Evolutionary conservation across 495 filamentous ascomycete species (phyloP).

Genomic region (Podospora sp.): DNA sequence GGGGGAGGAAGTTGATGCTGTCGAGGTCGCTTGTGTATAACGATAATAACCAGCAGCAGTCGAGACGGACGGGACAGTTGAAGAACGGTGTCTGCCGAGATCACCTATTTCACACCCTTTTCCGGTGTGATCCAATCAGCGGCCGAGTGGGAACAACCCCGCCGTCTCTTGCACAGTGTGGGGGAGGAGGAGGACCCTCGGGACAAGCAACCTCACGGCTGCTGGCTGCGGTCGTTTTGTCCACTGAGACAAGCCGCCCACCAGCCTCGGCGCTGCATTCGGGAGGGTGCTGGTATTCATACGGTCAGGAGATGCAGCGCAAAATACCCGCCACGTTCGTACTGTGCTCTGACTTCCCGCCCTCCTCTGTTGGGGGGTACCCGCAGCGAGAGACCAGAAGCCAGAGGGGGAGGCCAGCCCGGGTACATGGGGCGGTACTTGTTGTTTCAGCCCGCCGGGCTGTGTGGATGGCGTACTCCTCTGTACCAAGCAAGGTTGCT

Average conservation of each 20-base stretch:
- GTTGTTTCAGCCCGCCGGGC: not conserved
- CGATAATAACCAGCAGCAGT: not conserved
- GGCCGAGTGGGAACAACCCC: not conserved
- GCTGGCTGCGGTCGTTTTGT: slow-evolving; percentile 7
- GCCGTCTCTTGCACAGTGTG: slow-evolving; percentile 11
- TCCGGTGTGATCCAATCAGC: slow-evolving; percentile 9
- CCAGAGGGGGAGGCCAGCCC: not conserved
- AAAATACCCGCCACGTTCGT: slow-evolving; percentile 16
- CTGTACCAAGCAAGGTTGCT: not conserved
- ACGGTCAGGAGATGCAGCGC: not conserved
- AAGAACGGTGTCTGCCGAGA: slow-evolving; percentile 2
- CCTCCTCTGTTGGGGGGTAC: not conserved
- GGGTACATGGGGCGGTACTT: slow-evolving; percentile 3
- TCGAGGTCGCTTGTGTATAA: not conserved
- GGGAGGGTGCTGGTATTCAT: slow-evolving; percentile 16
- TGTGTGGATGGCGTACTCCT: slow-evolving; percentile 2
- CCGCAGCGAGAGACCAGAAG: not conserved
- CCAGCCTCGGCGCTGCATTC: slow-evolving; percentile 26
- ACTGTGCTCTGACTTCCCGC: not conserved
- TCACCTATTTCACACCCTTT: slow-evolving; percentile 17
- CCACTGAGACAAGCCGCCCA: slow-evolving; percentile 18
- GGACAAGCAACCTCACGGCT: not conserved
- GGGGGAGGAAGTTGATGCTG: not conserved
- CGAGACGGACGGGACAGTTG: not conserved
- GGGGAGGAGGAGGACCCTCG: too few relatives aligned